These are phyloP conservation scores for Colletotrichum sansevieriae DNA, from an alignment of 2,329 filamentous ascomycete species.

Conservation along the genomic window DNA sequence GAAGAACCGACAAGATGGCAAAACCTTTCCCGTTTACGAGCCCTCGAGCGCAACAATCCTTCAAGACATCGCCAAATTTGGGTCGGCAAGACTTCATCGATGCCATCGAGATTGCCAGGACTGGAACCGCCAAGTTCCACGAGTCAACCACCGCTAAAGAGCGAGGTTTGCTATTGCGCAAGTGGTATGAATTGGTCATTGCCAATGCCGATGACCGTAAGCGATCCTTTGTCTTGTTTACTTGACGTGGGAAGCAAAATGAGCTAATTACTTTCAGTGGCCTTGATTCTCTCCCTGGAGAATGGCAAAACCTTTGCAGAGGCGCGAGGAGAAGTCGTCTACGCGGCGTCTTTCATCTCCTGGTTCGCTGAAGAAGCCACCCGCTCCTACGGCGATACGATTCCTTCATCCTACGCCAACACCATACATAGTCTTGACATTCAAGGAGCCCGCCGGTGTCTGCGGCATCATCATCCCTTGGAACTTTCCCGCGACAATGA, in stretches of 20 bases:
- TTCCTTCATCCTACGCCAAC: constrained; percentile 57
- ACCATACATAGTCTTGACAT: constrained; percentile 71
- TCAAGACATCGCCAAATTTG: constrained; percentile 63
- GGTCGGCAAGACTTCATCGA: constrained; percentile 45
- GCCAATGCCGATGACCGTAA: constrained; percentile 50
- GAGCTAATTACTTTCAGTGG: constrained; percentile 44
- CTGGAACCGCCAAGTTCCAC: constrained; percentile 54
- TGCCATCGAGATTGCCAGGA: constrained; percentile 54
- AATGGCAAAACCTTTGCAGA: constrained; percentile 70
- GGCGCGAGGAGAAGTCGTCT: constrained; percentile 67
- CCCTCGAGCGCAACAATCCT: constrained; percentile 64
- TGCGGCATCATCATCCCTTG: constrained; percentile 76
- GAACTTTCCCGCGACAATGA: constrained; percentile 71
- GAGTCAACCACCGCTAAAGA: constrained; percentile 53
- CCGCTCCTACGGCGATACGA: constrained; percentile 67
- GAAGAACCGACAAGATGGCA: constrained; percentile 58
- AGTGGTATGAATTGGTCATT: constrained; percentile 53
- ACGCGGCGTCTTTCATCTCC: constrained; percentile 65
- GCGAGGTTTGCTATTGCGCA: constrained; percentile 51
- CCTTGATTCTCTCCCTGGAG: constrained; percentile 57
- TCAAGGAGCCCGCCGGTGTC: constrained; percentile 77
- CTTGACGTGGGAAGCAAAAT: no score
- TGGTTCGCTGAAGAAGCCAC: constrained; percentile 69
- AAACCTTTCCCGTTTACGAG: constrained; percentile 66
- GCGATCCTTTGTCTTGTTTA: not conserved